Percentiles rank a stretch among this genome's conserved stretches.
These are phyloP conservation scores for Fusarium citri DNA, from an alignment of 2,329 filamentous ascomycete species.

Conservation along the genomic window DNA sequence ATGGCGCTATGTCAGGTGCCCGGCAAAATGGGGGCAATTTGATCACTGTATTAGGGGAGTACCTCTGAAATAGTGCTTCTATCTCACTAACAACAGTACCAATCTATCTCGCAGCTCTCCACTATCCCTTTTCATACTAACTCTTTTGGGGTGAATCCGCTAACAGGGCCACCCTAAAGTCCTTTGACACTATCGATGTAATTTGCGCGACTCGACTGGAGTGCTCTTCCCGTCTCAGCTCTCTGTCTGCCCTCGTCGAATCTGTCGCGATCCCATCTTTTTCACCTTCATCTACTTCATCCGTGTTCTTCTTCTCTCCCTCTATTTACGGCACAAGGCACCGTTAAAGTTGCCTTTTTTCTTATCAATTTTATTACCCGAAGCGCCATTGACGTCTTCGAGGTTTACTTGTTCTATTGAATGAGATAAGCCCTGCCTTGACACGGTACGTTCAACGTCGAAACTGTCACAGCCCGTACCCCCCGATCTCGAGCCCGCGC, in stretches of 20 bases:
- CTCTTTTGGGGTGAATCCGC: constrained; percentile 35
- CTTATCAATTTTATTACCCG: constrained; percentile 15
- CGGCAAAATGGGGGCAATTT: constrained; percentile 39
- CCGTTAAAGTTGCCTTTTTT: constrained; percentile 21
- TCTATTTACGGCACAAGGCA: constrained; percentile 34
- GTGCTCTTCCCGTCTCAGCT: constrained; percentile 43
- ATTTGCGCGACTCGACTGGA: constrained; percentile 45
- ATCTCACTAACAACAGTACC: constrained; percentile 13
- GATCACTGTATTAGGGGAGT: constrained; percentile 21
- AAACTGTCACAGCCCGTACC: constrained; percentile 27
- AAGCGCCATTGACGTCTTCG: constrained; percentile 31
- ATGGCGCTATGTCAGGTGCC: constrained; percentile 40
- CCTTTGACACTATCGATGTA: constrained; percentile 48
- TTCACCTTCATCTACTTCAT: constrained; percentile 39
- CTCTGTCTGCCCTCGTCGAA: constrained; percentile 31
- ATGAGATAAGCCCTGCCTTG: constrained; percentile 43
- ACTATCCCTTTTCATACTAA: constrained; percentile 33
- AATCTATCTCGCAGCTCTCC: constrained; percentile 46
- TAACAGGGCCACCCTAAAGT: constrained; percentile 44
- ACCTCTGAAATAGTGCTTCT: neutral
- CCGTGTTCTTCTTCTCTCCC: constrained; percentile 33
- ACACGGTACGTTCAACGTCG: constrained; percentile 44
- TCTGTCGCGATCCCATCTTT: constrained; percentile 42
- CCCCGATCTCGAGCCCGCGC: constrained; percentile 30
- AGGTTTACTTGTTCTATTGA: constrained; percentile 19